A percentile compares a stretch with the other conserved stretches of the same genome.
Evolutionary conservation across 352 stramenopile species (phyloP).

Genomic region (Aphanomyces astaci): DNA sequence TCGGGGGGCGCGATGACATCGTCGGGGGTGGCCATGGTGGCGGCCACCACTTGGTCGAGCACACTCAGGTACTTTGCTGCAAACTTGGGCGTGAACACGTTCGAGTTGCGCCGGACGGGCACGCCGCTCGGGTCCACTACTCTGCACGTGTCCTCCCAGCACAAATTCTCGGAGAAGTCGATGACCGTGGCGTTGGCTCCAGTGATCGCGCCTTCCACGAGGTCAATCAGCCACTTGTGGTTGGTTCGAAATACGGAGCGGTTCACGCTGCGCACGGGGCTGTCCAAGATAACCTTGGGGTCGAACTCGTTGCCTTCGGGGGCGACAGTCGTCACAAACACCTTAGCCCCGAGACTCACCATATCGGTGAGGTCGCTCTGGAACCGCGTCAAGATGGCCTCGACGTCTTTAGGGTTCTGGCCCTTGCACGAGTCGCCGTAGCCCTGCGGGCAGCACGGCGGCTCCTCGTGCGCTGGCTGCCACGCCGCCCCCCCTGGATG

Average conservation of each 20-base stretch:
- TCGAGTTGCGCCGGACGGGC: slow-evolving; percentile 2
- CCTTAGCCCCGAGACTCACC: slow-evolving; percentile 1
- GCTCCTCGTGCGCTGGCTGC: background rate
- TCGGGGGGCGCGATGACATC: background rate
- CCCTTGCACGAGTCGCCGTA: slow-evolving; percentile 12
- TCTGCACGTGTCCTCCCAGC: slow-evolving; percentile 14
- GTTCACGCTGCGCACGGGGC: background rate
- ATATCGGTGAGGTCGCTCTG: background rate
- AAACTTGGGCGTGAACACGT: slow-evolving; percentile 3
- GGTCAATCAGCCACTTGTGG: background rate
- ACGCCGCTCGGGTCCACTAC: slow-evolving; percentile 2
- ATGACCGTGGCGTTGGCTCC: slow-evolving; percentile 17
- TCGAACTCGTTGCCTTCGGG: slow-evolving; percentile 19
- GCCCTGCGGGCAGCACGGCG: background rate
- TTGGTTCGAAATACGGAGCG: background rate
- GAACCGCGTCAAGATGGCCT: background rate
- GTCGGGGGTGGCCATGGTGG: background rate
- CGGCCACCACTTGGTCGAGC: slow-evolving; percentile 12
- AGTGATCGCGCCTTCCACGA: background rate
- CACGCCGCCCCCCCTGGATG: background rate
- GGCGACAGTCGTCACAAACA: slow-evolving; percentile 18
- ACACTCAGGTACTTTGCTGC: slow-evolving; percentile 2
- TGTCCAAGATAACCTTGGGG: slow-evolving; percentile 13
- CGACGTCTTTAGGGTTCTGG: background rate
- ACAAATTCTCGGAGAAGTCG: slow-evolving; percentile 17